These are phyloP conservation scores for Chaetomium sp. DNA, from an alignment of 2,329 filamentous ascomycete species.

Conservation along the genomic window DNA sequence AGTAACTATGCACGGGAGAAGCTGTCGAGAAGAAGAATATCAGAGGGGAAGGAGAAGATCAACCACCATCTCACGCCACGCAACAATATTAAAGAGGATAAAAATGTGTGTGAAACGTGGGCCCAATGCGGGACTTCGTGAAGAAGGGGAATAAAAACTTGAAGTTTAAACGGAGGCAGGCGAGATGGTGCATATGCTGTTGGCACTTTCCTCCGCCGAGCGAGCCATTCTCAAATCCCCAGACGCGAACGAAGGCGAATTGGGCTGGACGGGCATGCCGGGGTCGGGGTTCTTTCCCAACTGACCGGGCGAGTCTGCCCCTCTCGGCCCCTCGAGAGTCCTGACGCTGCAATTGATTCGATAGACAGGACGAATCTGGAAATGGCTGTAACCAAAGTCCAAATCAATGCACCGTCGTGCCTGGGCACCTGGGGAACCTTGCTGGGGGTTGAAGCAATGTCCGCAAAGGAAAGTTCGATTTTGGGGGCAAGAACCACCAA, in stretches of 20 bases:
- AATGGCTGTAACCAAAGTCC: constrained; percentile 11
- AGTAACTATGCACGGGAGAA: neutral
- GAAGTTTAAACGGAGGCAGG: constrained; percentile 5
- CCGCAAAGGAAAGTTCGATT: too few relatives aligned
- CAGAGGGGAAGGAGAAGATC: constrained; percentile 1
- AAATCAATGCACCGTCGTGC: neutral
- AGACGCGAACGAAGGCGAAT: too few relatives aligned
- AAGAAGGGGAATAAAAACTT: neutral
- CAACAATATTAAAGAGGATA: too few relatives aligned
- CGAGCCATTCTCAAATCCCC: neutral
- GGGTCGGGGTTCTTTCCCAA: neutral
- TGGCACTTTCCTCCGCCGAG: neutral
- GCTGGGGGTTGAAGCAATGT: too few relatives aligned
- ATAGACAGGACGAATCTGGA: constrained; percentile 12
- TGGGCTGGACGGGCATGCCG: neutral
- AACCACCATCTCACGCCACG: neutral
- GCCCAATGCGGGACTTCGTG: neutral
- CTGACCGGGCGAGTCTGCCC: too few relatives aligned
- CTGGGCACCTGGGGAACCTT: neutral
- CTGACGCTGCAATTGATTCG: constrained; percentile 7
- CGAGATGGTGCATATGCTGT: neutral
- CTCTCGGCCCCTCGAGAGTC: too few relatives aligned
- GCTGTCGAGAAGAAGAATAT: neutral
- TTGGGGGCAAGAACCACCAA: too few relatives aligned
- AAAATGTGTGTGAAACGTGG: constrained; percentile 12